Conservation (phyloP, 306 rosid genomes). For the Vigna mungo region DNA sequence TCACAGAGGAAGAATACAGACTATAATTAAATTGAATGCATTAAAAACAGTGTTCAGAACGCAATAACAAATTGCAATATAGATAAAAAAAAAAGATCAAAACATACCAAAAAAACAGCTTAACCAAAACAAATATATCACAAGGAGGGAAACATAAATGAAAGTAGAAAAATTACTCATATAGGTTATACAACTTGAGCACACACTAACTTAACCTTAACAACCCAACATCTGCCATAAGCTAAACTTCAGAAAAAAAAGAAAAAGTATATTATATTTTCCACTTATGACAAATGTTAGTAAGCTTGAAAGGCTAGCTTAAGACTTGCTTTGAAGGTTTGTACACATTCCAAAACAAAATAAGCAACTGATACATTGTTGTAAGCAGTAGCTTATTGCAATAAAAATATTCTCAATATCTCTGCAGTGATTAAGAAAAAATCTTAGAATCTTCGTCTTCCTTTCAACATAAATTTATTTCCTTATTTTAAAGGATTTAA, state of each 20-base stretch:
- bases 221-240: background rate
- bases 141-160: conserved; percentile 30
- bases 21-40: conserved; percentile 6
- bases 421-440: no score
- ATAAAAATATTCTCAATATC: no score
- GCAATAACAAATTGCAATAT: conserved; percentile 17
- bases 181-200: conserved; percentile 4
- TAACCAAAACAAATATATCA: conserved; percentile 20
- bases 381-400: no score
- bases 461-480: no score
- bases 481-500: no score
- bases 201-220: conserved; percentile 24
- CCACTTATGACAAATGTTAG: conserved; percentile 10
- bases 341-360: conserved; percentile 29
- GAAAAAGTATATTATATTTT: conserved; percentile 12
- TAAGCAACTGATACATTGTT: background rate
- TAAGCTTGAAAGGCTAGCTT: conserved; percentile 26
- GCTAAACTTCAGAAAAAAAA: background rate
- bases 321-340: conserved; percentile 17
- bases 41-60: conserved; percentile 14
- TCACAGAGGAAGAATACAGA: background rate
- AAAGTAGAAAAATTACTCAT: conserved; percentile 27
- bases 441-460: no score
- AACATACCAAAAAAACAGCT: background rate
- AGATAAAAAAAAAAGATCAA: conserved; percentile 39